These are phyloP conservation scores for Eremothecium coryli DNA, from an alignment of 1,139 yeast species.

Conservation along the genomic window DNA sequence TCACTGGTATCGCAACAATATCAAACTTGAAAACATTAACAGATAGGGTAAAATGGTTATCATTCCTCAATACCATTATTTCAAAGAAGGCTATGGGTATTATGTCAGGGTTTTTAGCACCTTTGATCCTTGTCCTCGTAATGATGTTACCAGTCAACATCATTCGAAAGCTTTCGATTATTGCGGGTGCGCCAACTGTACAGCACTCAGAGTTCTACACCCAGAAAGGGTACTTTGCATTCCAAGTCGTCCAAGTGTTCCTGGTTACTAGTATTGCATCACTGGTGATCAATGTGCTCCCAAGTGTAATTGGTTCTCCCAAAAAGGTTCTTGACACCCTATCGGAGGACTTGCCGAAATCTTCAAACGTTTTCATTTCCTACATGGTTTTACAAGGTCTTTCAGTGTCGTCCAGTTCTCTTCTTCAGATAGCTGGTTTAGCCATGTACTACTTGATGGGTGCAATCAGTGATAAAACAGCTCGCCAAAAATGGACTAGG, in stretches of 20 bases:
- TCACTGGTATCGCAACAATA: slow-evolving; percentile 88
- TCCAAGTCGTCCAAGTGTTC: slow-evolving; percentile 63
- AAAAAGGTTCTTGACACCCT: slow-evolving; percentile 56
- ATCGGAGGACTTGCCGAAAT: slow-evolving; percentile 71
- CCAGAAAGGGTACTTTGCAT: slow-evolving; percentile 65
- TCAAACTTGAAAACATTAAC: slow-evolving; percentile 74
- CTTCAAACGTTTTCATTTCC: slow-evolving; percentile 77
- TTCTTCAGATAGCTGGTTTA: slow-evolving; percentile 69
- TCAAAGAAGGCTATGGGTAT: slow-evolving; percentile 66
- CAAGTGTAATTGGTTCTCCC: slow-evolving; percentile 58
- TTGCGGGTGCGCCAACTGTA: slow-evolving; percentile 55
- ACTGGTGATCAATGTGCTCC: slow-evolving; percentile 65
- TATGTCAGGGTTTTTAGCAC: slow-evolving; percentile 79
- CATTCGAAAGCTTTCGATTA: slow-evolving; percentile 55
- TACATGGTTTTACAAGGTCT: slow-evolving; percentile 75
- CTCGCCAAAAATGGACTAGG: slow-evolving; percentile 78
- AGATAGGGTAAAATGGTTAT: slow-evolving; percentile 56
- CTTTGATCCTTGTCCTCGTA: slow-evolving; percentile 68
- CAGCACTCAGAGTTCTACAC: slow-evolving; percentile 64
- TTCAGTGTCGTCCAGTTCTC: slow-evolving; percentile 66
- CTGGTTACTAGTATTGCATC: slow-evolving; percentile 62
- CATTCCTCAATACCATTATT: slow-evolving; percentile 54
- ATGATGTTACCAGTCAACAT: slow-evolving; percentile 73
- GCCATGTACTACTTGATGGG: slow-evolving; percentile 66
- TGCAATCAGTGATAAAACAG: slow-evolving; percentile 61